phyloP scores from a whole-genome alignment of 495 filamentous ascomycete species.

The Daldinia concentrica region DNA sequence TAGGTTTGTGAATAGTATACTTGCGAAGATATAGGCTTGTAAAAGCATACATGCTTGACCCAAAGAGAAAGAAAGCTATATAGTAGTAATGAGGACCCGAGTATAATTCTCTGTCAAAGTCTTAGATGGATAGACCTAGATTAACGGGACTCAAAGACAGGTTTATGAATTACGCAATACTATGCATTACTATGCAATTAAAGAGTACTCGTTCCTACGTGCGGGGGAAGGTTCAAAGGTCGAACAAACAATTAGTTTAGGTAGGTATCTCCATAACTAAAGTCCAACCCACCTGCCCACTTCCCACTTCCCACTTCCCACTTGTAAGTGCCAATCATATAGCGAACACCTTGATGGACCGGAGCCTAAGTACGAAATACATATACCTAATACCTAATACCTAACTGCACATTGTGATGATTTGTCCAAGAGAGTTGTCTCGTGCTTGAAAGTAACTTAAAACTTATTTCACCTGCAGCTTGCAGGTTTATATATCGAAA shows the following conservation, averaged over 20 bases:
- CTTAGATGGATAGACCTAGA: background rate
- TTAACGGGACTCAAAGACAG: background rate
- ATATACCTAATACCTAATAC: background rate
- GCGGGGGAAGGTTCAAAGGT: slow-evolving; percentile 2
- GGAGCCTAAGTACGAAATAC: background rate
- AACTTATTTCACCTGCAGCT: background rate
- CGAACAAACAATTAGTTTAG: background rate
- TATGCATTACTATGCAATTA: slow-evolving; percentile 27
- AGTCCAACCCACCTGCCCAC: too few species aligned
- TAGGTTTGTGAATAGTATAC: background rate
- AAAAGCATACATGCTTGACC: background rate
- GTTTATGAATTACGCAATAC: background rate
- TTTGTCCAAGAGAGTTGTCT: background rate
- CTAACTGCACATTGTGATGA: background rate
- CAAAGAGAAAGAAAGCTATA: background rate
- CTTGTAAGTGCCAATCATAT: slow-evolving; percentile 9
- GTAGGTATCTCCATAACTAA: slow-evolving; percentile 11
- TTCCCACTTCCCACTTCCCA: too few species aligned
- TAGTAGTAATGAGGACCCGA: background rate
- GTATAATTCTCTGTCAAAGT: background rate
- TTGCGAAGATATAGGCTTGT: background rate
- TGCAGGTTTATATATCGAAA: background rate
- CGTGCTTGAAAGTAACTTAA: background rate
- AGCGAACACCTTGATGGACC: slow-evolving; percentile 24
- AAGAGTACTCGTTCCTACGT: slow-evolving; percentile 6